These are phyloP conservation scores for Colletotrichum zoysiae DNA, from an alignment of 2,329 filamentous ascomycete genomes.

Conservation along the genomic window DNA sequence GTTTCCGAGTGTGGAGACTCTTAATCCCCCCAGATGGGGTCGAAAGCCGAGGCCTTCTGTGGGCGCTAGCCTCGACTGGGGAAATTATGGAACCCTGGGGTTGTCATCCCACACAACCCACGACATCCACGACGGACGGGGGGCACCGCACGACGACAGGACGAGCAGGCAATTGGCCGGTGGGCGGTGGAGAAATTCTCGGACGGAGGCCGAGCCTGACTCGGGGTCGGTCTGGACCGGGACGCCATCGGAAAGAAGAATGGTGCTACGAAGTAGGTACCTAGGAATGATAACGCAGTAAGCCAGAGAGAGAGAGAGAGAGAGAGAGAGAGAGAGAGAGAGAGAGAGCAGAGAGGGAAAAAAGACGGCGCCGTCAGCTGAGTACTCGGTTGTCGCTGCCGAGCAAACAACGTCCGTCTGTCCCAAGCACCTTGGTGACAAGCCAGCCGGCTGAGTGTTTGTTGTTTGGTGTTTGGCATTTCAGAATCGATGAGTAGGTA, in stretches of 20 bases:
- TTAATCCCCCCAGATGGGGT: constrained; percentile 38
- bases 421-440: too few relatives aligned
- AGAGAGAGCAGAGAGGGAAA: too few relatives aligned
- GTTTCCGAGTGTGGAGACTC: constrained; percentile 24
- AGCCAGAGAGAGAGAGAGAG: too few relatives aligned
- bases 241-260: not conserved
- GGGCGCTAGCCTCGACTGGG: constrained; percentile 36
- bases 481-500: not conserved
- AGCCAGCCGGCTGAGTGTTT: too few relatives aligned
- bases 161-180: constrained; percentile 11
- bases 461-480: too few relatives aligned
- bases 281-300: not conserved
- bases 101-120: constrained; percentile 12
- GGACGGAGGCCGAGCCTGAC: constrained; percentile 36
- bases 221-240: constrained; percentile 34
- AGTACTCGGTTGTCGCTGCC: too few relatives aligned
- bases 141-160: not conserved
- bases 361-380: too few relatives aligned
- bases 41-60: constrained; percentile 33
- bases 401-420: too few relatives aligned
- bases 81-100: constrained; percentile 36
- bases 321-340: too few relatives aligned
- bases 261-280: not conserved
- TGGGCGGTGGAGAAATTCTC: constrained; percentile 34
- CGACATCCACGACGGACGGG: constrained; percentile 1